Percentiles rank a stretch among this genome's conserved stretches.
Conservation (phyloP, 2,329 filamentous ascomycete species). For the Aspergillus luchuensis region DNA sequence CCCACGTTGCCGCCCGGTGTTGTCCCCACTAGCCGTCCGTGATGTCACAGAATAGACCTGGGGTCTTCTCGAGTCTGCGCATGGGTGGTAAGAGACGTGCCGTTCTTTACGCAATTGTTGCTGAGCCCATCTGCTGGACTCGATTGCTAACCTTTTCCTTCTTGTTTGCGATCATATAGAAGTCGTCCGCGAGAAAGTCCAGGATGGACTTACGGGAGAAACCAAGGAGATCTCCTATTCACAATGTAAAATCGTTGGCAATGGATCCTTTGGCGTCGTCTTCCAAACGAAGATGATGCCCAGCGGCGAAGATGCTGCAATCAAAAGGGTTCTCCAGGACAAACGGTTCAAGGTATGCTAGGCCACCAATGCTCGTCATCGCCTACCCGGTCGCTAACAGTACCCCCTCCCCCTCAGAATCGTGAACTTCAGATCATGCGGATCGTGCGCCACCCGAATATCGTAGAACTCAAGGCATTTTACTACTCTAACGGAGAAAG, state of each 20-base stretch:
- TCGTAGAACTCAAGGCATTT: constrained; percentile 98
- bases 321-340: constrained; percentile 98
- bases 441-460: constrained; percentile 97
- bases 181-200: constrained; percentile 97
- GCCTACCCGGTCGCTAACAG: constrained; percentile 33
- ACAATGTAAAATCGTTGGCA: constrained; percentile 99
- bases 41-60: constrained; percentile 91
- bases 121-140: constrained; percentile 18
- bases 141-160: constrained; percentile 20
- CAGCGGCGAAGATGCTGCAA: constrained; percentile 96
- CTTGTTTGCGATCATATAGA: constrained; percentile 57
- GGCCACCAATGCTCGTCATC: not conserved
- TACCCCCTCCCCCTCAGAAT: constrained; percentile 62
- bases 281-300: constrained; percentile 99
- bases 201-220: constrained; percentile 96
- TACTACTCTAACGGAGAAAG: constrained; percentile 99
- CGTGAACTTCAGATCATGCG: constrained; percentile 99
- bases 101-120: constrained; percentile 24
- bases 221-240: constrained; percentile 97
- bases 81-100: constrained; percentile 83
- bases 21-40: constrained; percentile 35
- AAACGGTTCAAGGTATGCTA: constrained; percentile 92
- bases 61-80: constrained; percentile 83
- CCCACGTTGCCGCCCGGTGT: constrained; percentile 20
- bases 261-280: constrained; percentile 97